These are phyloP conservation scores for Monocercomonoides exilis DNA, from an alignment of 78 protist genomes.

Conservation along the genomic window DNA sequence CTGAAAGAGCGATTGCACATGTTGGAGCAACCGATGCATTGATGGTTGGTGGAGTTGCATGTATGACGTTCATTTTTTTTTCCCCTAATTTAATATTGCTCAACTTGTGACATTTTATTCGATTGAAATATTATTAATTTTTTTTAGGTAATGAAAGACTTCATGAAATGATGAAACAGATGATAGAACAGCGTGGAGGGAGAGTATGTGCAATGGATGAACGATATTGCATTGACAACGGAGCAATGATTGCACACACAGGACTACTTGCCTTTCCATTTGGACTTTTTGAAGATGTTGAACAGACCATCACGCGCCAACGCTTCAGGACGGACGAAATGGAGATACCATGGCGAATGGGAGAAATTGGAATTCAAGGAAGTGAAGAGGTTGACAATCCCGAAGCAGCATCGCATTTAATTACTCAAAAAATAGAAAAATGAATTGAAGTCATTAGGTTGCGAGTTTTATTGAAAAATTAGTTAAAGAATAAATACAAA, in stretches of 20 bases:
- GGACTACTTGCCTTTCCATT: slow-evolving; percentile 55
- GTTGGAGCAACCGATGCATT: slow-evolving; percentile 70
- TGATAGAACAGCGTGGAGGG: slow-evolving; percentile 87
- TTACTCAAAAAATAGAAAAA: too few species aligned
- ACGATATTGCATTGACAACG: slow-evolving; percentile 96
- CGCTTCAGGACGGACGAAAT: slow-evolving; percentile 92
- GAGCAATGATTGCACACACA: slow-evolving; percentile 96
- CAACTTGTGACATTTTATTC: not conserved
- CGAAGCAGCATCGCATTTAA: too few species aligned
- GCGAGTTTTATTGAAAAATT: too few species aligned
- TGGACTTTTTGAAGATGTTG: slow-evolving; percentile 49
- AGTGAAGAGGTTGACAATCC: too few species aligned
- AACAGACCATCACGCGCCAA: slow-evolving; percentile 73
- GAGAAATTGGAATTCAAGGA: too few species aligned
- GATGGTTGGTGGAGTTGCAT: slow-evolving; percentile 98
- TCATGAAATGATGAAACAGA: slow-evolving; percentile 85
- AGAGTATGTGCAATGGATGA: slow-evolving; percentile 77
- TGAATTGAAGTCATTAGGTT: too few species aligned
- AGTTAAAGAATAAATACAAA: too few species aligned
- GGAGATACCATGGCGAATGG: slow-evolving; percentile 74
- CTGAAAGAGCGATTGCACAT: slow-evolving; percentile 97
- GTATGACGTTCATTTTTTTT: slow-evolving; percentile 29
- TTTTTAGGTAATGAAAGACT: slow-evolving; percentile 52
- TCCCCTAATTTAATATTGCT: not conserved
- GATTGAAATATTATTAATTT: too few species aligned